These are phyloP conservation scores for Chlamydomonas applanata DNA, from an alignment of 139 green algal genomes.

Conservation along the genomic window DNA sequence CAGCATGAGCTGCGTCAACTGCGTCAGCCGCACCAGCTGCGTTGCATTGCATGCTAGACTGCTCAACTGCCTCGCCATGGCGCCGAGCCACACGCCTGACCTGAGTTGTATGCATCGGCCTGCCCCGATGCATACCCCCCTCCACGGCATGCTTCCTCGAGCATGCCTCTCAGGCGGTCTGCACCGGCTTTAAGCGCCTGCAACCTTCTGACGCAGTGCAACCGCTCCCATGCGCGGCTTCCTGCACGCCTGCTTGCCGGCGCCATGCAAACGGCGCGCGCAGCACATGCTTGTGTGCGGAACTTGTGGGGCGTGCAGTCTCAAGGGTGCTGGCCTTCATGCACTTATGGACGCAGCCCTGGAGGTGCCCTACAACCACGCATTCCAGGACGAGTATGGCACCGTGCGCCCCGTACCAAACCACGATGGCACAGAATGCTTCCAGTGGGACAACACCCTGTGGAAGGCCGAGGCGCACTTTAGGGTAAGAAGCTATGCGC, in stretches of 20 bases:
- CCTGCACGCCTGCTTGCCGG: not conserved
- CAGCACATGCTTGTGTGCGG: not conserved
- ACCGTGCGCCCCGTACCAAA: constrained; percentile 53
- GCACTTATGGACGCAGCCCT: constrained; percentile 48
- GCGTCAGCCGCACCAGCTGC: no score
- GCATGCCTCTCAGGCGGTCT: no score
- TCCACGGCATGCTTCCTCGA: no score
- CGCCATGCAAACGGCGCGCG: not conserved
- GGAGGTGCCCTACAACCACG: constrained; percentile 37
- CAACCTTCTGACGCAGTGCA: not conserved
- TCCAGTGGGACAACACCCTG: constrained; percentile 88
- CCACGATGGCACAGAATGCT: constrained; percentile 88
- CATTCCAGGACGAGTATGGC: constrained; percentile 48
- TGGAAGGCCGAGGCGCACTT: constrained; percentile 85
- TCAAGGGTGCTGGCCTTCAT: constrained; percentile 49
- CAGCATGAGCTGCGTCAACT: no score
- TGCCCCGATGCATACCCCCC: no score
- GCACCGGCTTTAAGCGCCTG: not conserved
- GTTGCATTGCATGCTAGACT: no score
- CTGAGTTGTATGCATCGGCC: no score
- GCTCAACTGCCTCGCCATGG: no score
- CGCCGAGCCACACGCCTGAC: no score
- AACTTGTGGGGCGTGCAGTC: not conserved
- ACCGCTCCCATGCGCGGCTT: not conserved
- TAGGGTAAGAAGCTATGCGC: constrained; percentile 51